Evolutionary conservation across 2,329 filamentous ascomycete species (phyloP).

Genomic region (Neopestalotiopsis sp.): DNA sequence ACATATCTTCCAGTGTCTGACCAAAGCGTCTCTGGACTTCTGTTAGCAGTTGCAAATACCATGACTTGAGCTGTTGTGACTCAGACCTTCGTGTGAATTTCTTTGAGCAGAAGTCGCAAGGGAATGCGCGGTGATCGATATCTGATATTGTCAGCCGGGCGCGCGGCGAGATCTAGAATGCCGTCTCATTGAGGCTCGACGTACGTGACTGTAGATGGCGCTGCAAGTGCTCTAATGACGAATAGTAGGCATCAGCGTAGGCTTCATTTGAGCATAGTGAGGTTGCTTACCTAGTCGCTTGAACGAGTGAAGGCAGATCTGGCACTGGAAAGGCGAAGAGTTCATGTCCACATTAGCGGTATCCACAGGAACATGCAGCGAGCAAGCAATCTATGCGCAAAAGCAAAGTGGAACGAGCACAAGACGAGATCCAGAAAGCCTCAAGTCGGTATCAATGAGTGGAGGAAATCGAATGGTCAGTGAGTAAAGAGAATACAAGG

Average conservation of each 20-base stretch:
- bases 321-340: neutral
- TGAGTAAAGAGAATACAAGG: neutral
- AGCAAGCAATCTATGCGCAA: neutral
- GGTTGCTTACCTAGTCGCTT: neutral
- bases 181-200: neutral
- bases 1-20: conserved; percentile 7
- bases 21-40: conserved; percentile 5
- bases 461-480: neutral
- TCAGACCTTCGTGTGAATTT: conserved; percentile 1
- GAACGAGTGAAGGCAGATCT: neutral
- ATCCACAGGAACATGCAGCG: neutral
- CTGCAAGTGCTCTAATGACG: conserved; percentile 4
- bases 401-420: neutral
- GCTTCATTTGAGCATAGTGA: neutral
- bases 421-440: neutral
- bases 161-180: neutral
- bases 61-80: neutral
- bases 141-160: neutral
- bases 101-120: conserved; percentile 6
- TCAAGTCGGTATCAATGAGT: neutral
- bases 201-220: conserved; percentile 8
- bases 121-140: neutral
- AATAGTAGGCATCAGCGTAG: neutral
- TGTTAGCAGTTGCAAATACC: neutral
- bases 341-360: neutral